These are phyloP conservation scores for Cystobasidium tubakii DNA, from an alignment of 768 basidiomycete genomes.

Conservation along the genomic window DNA sequence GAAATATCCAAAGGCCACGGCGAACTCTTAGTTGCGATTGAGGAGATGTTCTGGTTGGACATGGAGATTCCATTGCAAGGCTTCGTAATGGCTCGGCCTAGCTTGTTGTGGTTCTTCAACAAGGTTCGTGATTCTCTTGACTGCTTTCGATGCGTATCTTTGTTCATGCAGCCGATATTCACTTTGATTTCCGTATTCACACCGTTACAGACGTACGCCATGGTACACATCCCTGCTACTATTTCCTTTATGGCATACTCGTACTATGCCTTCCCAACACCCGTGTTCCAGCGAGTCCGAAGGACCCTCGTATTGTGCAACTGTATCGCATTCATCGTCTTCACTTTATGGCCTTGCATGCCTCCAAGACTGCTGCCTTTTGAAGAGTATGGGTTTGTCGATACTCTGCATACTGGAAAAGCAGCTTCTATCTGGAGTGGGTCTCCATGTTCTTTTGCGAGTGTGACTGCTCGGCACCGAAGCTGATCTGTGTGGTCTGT, in stretches of 20 bases:
- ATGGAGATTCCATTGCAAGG: conserved; percentile 12
- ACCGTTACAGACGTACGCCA: conserved; percentile 16
- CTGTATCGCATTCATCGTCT: conserved; percentile 28
- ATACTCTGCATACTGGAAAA: conserved; percentile 27
- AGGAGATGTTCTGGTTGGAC: conserved; percentile 13
- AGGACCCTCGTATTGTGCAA: conserved; percentile 26
- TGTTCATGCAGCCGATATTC: background rate
- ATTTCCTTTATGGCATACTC: conserved; percentile 5
- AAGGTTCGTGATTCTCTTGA: conserved; percentile 1
- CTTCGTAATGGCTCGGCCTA: conserved; percentile 4
- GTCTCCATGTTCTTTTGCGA: background rate
- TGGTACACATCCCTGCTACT: conserved; percentile 26
- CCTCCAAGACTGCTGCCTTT: conserved; percentile 19
- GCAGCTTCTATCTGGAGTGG: conserved; percentile 32
- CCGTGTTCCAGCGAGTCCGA: conserved; percentile 2
- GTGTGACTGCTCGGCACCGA: background rate
- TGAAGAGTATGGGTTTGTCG: conserved; percentile 22
- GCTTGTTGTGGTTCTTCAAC: conserved; percentile 17
- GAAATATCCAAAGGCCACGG: conserved; percentile 14
- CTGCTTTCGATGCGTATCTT: background rate
- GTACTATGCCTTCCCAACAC: conserved; percentile 10
- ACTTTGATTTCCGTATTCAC: background rate
- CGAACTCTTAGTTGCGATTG: conserved; percentile 5
- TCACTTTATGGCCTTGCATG: conserved; percentile 32
- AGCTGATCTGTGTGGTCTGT: background rate